phyloP scores from a whole-genome alignment of 2,329 filamentous ascomycete genomes.

The Diaporthe citrichinensis region DNA sequence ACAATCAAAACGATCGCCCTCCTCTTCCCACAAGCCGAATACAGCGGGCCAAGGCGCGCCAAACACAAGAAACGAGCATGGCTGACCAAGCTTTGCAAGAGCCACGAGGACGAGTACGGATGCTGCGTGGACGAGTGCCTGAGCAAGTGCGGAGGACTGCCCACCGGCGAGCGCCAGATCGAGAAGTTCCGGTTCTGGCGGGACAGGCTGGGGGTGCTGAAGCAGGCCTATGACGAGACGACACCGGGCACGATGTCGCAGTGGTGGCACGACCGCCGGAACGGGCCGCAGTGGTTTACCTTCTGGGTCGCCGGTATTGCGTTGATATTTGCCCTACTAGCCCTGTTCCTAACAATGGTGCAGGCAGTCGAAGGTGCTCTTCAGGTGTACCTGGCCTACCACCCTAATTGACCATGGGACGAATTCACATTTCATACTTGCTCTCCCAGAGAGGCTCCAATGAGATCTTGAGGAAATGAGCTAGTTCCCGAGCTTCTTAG shows the following conservation, averaged over 20 bases:
- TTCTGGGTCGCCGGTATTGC: constrained; percentile 5
- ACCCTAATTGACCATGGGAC: neutral
- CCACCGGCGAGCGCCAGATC: constrained; percentile 50
- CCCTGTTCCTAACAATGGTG: constrained; percentile 54
- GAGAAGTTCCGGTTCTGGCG: constrained; percentile 56
- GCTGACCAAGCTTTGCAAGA: neutral
- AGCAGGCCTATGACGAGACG: constrained; percentile 57
- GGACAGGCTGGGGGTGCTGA: constrained; percentile 57
- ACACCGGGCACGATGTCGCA: constrained; percentile 52
- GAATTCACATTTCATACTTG: neutral
- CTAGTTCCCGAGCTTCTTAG: neutral
- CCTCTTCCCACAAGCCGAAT: too few species aligned
- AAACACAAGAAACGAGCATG: too few species aligned
- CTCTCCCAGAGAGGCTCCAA: neutral
- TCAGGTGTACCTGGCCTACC: constrained; percentile 51
- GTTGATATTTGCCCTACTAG: constrained; percentile 44
- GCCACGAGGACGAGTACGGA: neutral
- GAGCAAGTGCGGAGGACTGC: constrained; percentile 48
- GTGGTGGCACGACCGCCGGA: constrained; percentile 45
- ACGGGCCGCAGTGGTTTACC: neutral
- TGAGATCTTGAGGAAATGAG: neutral
- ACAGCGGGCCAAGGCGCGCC: too few species aligned
- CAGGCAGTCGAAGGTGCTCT: constrained; percentile 57
- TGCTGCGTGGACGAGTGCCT: constrained; percentile 47
- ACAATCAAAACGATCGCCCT: too few species aligned